A percentile compares a stretch with the other conserved stretches of the same genome.
Evolutionary conservation across 192 early-diverging fungal species (phyloP).

Genomic region (Glomus cerebriforme): DNA sequence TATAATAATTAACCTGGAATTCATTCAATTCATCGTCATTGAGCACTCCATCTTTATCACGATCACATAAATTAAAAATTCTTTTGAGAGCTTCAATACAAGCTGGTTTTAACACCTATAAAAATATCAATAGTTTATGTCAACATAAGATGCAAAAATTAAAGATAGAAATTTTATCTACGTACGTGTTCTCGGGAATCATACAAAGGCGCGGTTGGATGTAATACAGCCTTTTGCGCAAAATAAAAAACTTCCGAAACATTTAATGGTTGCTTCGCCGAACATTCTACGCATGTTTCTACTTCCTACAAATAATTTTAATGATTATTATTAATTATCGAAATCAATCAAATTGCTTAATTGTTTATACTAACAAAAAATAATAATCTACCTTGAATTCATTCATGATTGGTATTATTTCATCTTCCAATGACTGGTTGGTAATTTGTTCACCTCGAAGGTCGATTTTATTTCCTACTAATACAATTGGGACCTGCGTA

Average conservation of each 20-base stretch:
- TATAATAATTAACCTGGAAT: constrained; percentile 73
- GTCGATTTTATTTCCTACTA: constrained; percentile 94
- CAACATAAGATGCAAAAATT: neutral
- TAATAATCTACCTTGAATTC: constrained; percentile 80
- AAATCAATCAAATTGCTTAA: neutral
- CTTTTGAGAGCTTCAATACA: constrained; percentile 90
- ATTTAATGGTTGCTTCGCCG: constrained; percentile 91
- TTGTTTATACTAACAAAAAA: neutral
- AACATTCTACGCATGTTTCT: constrained; percentile 99
- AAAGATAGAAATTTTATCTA: neutral
- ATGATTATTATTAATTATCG: neutral
- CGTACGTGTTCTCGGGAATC: constrained; percentile 89
- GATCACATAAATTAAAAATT: constrained; percentile 96
- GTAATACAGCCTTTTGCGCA: constrained; percentile 98
- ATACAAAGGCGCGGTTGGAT: constrained; percentile 96
- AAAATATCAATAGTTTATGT: neutral
- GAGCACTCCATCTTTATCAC: constrained; percentile 88
- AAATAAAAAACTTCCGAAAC: constrained; percentile 99
- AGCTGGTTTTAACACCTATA: constrained; percentile 75
- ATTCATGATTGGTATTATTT: constrained; percentile 98
- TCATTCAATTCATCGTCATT: constrained; percentile 96
- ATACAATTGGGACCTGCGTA: constrained; percentile 83
- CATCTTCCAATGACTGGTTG: constrained; percentile 87
- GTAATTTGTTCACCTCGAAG: constrained; percentile 79
- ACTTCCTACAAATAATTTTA: constrained; percentile 71